These are phyloP conservation scores for Zizania latifolia DNA, from an alignment of 176 grass and related monocot genomes.

Conservation along the genomic window DNA sequence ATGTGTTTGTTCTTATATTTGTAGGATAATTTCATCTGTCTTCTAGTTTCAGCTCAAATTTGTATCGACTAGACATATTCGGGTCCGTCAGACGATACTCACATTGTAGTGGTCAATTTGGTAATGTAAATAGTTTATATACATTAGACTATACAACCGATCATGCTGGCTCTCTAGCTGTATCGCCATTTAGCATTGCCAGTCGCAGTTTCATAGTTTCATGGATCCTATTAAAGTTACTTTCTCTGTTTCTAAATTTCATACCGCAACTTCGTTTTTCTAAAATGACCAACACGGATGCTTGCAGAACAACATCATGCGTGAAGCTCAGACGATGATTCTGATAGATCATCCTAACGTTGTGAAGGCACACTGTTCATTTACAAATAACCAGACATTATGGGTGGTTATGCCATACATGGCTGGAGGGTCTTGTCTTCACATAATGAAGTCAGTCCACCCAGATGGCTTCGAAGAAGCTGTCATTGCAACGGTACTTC, in stretches of 20 bases:
- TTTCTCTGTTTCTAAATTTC: background rate
- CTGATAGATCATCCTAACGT: constrained; percentile 92
- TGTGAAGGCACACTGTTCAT: constrained; percentile 83
- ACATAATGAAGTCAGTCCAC: constrained; percentile 91
- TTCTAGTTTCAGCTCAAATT: background rate
- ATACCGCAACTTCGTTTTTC: background rate
- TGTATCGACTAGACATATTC: background rate
- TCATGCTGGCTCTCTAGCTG: background rate
- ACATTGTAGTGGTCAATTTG: background rate
- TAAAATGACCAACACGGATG: background rate
- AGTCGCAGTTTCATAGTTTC: background rate
- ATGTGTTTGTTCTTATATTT: background rate
- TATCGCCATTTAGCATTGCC: background rate
- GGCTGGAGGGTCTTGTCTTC: constrained; percentile 89
- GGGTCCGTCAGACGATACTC: too few species aligned
- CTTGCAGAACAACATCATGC: constrained; percentile 80
- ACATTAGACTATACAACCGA: background rate
- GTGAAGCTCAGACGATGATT: constrained; percentile 92
- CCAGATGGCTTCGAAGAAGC: constrained; percentile 71
- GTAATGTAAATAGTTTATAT: background rate
- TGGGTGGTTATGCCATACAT: constrained; percentile 99
- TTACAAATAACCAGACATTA: constrained; percentile 60
- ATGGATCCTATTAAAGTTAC: background rate
- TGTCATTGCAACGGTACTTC: constrained; percentile 78
- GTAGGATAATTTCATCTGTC: background rate